Evolutionary conservation across 2,329 filamentous ascomycete species (phyloP), one percentile per base, ranked within the genome.

Genomic region (Talaromyces pinophilus): DNA sequence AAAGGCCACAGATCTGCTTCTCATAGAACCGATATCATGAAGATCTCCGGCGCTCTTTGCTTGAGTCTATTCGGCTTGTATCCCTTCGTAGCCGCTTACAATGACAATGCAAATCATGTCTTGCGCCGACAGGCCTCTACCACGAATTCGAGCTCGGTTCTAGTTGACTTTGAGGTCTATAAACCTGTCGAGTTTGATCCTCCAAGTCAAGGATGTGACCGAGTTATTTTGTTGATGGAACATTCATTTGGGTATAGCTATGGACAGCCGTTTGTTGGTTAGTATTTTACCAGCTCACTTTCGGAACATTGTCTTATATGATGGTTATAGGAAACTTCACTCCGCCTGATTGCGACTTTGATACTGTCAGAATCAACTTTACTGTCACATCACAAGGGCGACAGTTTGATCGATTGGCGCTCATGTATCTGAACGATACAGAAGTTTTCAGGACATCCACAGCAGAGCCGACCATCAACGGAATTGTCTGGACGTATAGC

Each of bases 391-490:
- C 89, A 10, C 81, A 82, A 68, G 92, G 92, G 0, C 84, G 86
- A 2, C 92, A 96, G 71, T 93, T 86, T 76, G 92, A 96, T 75
- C 85, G 92, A 46, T 82, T 94, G 8, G 92, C 87, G 3, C 77
- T 90, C 38, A 88, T 95, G 84, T 95, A 89, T 72, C 82, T 95
- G 44, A 87, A 87, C 48, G 90, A 94, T 75, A 87, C 86, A 10
- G 92, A 96, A 75, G 84, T 96, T n/a, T 95, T 90, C 82, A 84
- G 92, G 28, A 93, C 91, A 1, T 93, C 91, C 5, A 96, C 92
- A 0, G 90, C 92, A 3, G 90, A 96, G 78, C 91, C 92, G 1
- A 92, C 87, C 0, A 70, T 80, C 4, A 83, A 83, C 25, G 92
- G 91, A 6, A 93, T 95, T 68, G 80, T 84, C 54, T 94, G 90